Evolutionary conservation across 2,329 filamentous ascomycete genomes (phyloP), one percentile per base, ranked within the genome.

Genomic region (Trichoderma hamatum): DNA sequence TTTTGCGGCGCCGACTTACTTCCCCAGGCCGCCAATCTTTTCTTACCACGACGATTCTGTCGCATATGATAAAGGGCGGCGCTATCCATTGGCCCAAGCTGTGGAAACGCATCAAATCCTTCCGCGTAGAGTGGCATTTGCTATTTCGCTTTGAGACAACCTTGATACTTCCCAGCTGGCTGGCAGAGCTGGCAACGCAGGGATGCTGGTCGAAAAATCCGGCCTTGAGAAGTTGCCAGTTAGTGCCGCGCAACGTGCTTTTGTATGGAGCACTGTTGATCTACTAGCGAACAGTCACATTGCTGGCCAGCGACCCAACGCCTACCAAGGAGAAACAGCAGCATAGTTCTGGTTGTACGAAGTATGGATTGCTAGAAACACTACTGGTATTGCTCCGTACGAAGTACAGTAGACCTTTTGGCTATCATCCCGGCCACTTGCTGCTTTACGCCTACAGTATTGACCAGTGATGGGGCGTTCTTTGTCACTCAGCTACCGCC

Each of bases 401-500:
- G 16, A 43, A 43, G 39, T 19, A 26, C 19, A 43, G 39, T 19
- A 26, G 16, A 21, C 28, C 21, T 30, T 28, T 34, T 43, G 36
- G 26, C 10, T 28, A n/a, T 26, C 51, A 26, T 56, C 19, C 62
- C 24, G 24, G 61, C 28, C 43, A 63, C 13, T n/a, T 34, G 28
- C 32, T 63, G n/a, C 21, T 43, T 26, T 24, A 30, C 21, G 59
- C 60, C 21, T 63, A 21, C 5, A 30, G n/a, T n/a, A n/a, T n/a
- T n/a, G n/a, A 30, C 30, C 5, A 30, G 30, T 30, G n/a, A 63
- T 28, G 46, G 60, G 30, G 39, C 43, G 43, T 30, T 63, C 43
- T 51, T 21, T 64, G 30, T 66, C 52, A 34, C 63, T 49, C 63
- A 66, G 63, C 51, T 66, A 58, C 63, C 63, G 52, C 52, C 63